Conservation (phyloP, 2,329 filamentous ascomycete species). For the Talaromyces sp. region DNA sequence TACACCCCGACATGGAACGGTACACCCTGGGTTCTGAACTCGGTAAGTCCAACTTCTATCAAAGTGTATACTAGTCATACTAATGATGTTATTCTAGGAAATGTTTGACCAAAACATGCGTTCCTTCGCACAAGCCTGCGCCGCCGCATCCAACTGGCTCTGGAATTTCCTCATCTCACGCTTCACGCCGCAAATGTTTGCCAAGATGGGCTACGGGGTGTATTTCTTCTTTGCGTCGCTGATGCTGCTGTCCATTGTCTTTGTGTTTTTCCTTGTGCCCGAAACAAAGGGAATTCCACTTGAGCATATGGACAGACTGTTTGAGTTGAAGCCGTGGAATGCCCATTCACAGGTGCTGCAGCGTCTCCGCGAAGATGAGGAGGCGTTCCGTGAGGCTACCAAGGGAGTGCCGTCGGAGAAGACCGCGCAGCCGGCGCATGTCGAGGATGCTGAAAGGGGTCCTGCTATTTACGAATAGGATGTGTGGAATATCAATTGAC, state of each 20-base stretch:
- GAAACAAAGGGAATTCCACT: constrained; percentile 59
- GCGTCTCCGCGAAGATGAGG: background rate
- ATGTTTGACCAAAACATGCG: constrained; percentile 64
- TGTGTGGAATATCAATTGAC: too few species aligned
- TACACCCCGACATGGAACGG: constrained; percentile 70
- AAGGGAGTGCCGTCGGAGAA: background rate
- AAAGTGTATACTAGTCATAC: background rate
- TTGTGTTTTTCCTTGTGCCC: constrained; percentile 54
- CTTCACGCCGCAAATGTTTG: constrained; percentile 24
- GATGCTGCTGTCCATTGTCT: constrained; percentile 50
- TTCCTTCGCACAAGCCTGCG: constrained; percentile 62
- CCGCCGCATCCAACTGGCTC: constrained; percentile 24
- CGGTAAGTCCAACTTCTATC: constrained; percentile 13
- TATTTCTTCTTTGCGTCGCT: constrained; percentile 61
- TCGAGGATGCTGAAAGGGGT: background rate
- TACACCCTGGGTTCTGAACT: constrained; percentile 69
- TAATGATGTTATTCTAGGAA: constrained; percentile 33
- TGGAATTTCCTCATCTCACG: constrained; percentile 14
- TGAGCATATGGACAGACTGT: constrained; percentile 57
- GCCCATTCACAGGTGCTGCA: constrained; percentile 13
- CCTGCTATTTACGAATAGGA: background rate
- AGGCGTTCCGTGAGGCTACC: background rate
- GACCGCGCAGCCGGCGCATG: background rate
- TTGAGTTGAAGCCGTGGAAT: constrained; percentile 26
- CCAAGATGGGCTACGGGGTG: constrained; percentile 45